Evolutionary conservation across 1,139 yeast genomes (phyloP), one percentile per base, ranked within the genome.

Genomic region (Sugiyamaella castrensis): DNA sequence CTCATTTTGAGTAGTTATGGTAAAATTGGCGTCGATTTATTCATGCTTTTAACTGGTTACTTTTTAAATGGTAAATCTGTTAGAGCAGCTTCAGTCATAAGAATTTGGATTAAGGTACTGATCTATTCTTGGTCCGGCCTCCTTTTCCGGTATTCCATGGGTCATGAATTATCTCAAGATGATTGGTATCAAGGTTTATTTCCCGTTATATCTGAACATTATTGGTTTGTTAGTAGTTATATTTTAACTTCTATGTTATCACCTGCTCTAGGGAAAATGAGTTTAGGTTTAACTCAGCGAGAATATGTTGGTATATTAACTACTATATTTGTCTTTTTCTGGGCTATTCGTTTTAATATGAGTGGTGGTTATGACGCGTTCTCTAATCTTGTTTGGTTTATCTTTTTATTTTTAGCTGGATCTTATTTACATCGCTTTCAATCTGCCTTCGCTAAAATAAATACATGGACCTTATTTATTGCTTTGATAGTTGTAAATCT

Each of bases 1-100:
- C 26, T 37, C 9, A 27, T 47, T 7, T 2, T 37, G 1, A 34
- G 43, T 6, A 47, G 51, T 38, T 40, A 36, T n/a, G 51, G 51
- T n/a, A 47, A 47, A 31, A 37, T 34, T 8, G 51, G 51, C 2
- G 51, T 47, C 27, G 35, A 47, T 29, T 24, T 47, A 12, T 47
- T 47, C 29, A 43, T 47, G 47, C 31, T 47, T 31, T 19, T 47
- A 27, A 35, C 47, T 5, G 51, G 51, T 29, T 47, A 47, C 33
- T 47, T 47, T 34, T 30, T 37, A 12, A 41, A 32, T 10, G 51
- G 44, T n/a, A 29, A 37, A 28, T 37, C 51, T 7, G 47, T 42
- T n/a, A 47, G 34, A 13, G 37, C 38, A 11, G 36, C 36, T 2
- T 37, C 50, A 6, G 46, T 47, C 2, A 31, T 47, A 2, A 30